These are phyloP conservation scores for Mucor lusitanicus DNA, from an alignment of 371 early-diverging fungal species.

Conservation along the genomic window DNA sequence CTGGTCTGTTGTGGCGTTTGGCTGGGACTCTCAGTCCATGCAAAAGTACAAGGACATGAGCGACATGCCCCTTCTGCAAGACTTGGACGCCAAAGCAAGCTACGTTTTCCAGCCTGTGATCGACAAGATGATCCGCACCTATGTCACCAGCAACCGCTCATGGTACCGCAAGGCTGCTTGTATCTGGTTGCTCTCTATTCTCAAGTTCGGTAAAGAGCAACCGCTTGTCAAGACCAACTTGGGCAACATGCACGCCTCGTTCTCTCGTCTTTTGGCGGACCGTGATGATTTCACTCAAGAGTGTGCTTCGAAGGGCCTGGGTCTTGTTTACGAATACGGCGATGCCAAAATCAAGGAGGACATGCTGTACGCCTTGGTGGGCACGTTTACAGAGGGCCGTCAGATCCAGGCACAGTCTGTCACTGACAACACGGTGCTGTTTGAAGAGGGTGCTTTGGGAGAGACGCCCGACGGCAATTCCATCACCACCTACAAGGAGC, in stretches of 20 bases:
- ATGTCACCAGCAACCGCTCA: conserved; percentile 55
- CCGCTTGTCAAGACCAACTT: conserved; percentile 53
- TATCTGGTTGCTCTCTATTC: conserved; percentile 83
- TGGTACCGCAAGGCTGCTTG: conserved; percentile 79
- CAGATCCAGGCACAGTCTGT: conserved; percentile 68
- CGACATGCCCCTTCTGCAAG: conserved; percentile 33
- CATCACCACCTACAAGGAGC: conserved; percentile 82
- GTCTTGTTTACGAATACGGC: conserved; percentile 85
- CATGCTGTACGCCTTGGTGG: conserved; percentile 62
- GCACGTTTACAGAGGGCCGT: conserved; percentile 62
- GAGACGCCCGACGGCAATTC: conserved; percentile 81
- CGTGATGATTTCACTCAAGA: conserved; percentile 85
- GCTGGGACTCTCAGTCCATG: conserved; percentile 75
- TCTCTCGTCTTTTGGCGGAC: conserved; percentile 78
- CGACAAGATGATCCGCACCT: conserved; percentile 53
- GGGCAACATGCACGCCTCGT: conserved; percentile 63
- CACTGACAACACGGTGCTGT: conserved; percentile 77
- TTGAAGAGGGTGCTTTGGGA: conserved; percentile 73
- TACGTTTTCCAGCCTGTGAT: conserved; percentile 41
- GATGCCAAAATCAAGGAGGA: conserved; percentile 70
- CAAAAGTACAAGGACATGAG: conserved; percentile 66
- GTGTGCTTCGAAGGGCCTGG: conserved; percentile 87
- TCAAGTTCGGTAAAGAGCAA: conserved; percentile 73
- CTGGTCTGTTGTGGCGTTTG: conserved; percentile 64
- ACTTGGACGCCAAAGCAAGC: not conserved